phyloP scores from a whole-genome alignment of 352 stramenopile species.

The Globisporangium perplexum region DNA sequence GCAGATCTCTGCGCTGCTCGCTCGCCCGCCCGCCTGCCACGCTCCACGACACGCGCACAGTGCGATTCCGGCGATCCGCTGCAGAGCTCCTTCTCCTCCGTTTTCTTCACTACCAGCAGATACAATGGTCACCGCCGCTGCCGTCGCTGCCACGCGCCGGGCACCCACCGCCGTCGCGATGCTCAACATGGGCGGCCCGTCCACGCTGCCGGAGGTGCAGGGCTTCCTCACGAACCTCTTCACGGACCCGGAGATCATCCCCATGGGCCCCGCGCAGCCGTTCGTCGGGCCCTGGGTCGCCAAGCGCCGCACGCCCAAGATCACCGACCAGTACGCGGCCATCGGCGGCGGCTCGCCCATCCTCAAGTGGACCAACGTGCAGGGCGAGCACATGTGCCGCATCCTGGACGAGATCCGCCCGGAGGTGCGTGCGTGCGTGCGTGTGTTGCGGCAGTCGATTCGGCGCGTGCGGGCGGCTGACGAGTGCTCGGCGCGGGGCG shows the following conservation, averaged over 20 bases:
- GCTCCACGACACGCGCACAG: neutral
- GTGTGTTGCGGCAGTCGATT: no score
- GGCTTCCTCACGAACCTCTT: conserved; percentile 99
- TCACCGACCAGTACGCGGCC: conserved; percentile 92
- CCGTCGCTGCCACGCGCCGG: conserved; percentile 29
- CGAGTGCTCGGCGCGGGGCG: neutral
- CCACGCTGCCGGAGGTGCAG: conserved; percentile 92
- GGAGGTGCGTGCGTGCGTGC: conserved; percentile 29
- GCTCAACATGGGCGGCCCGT: conserved; percentile 97
- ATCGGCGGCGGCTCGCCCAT: conserved; percentile 98
- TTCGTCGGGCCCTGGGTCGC: conserved; percentile 74
- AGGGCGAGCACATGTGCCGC: conserved; percentile 90
- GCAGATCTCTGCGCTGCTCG: neutral
- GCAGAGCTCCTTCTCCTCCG: neutral
- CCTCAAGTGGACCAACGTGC: conserved; percentile 94
- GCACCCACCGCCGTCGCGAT: conserved; percentile 79
- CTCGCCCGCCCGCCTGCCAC: no score
- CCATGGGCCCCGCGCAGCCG: conserved; percentile 88
- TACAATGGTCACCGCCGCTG: conserved; percentile 3
- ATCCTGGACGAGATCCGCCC: conserved; percentile 87
- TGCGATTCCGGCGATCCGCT: neutral
- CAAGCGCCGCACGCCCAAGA: conserved; percentile 92
- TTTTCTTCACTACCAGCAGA: neutral
- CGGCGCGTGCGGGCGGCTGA: no score
- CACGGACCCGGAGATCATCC: conserved; percentile 98